Percentiles rank a stretch among this genome's conserved stretches.
phyloP scores from a whole-genome alignment of 2,329 filamentous ascomycete genomes.

The Dryadomyces quercivorus region DNA sequence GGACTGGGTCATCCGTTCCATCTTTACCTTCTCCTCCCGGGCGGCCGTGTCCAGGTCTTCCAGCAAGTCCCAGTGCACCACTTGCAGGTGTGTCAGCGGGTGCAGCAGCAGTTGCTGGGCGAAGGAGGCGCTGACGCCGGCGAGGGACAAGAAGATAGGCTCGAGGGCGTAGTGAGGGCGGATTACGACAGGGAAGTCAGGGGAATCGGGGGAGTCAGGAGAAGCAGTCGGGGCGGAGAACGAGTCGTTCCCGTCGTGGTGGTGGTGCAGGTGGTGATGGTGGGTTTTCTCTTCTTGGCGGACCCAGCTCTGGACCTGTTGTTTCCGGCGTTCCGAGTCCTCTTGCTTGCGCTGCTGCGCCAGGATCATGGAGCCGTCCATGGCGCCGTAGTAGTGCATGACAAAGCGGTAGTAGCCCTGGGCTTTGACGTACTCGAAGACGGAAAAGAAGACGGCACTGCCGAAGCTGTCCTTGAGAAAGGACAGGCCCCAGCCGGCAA shows the following conservation, averaged over 20 bases:
- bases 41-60: conserved; percentile 52
- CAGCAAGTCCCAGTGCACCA: conserved; percentile 60
- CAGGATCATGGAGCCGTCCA: conserved; percentile 36
- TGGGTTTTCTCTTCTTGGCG: background rate
- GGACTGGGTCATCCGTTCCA: background rate
- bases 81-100: conserved; percentile 58
- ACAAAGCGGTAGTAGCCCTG: conserved; percentile 63
- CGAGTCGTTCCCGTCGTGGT: conserved; percentile 4
- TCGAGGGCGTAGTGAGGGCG: conserved; percentile 65
- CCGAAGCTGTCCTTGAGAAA: conserved; percentile 59
- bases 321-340: conserved; percentile 31
- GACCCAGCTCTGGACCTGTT: conserved; percentile 6
- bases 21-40: conserved; percentile 2
- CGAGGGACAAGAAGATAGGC: conserved; percentile 57
- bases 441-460: conserved; percentile 59
- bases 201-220: conserved; percentile 10
- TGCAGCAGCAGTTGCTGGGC: conserved; percentile 59
- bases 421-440: conserved; percentile 65
- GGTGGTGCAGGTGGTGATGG: conserved; percentile 2
- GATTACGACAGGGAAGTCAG: conserved; percentile 31
- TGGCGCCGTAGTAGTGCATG: conserved; percentile 53
- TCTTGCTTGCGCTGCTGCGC: conserved; percentile 17
- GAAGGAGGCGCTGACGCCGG: conserved; percentile 56
- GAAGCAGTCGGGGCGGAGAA: conserved; percentile 7
- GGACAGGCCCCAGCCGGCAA: conserved; percentile 59